Conservation (phyloP, 768 basidiomycete genomes). For the Podaxis rugospora region DNA sequence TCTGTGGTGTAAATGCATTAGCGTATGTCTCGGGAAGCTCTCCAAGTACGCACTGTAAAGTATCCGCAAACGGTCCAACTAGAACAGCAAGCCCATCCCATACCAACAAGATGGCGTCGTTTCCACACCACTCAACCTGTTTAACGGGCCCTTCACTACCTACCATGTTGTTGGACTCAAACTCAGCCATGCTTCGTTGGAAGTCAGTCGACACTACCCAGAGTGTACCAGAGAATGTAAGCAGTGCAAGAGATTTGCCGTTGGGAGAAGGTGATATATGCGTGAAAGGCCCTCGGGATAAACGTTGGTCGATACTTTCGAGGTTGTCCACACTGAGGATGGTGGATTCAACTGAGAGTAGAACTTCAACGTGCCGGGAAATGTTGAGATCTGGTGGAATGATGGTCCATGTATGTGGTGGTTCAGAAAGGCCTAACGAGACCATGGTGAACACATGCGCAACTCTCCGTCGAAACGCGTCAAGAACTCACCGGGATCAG, state of each 20-base stretch:
- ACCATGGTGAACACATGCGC: constrained; percentile 10
- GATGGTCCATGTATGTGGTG: constrained; percentile 81
- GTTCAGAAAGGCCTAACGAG: constrained; percentile 55
- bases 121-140: constrained; percentile 93
- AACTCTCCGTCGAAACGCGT: not conserved
- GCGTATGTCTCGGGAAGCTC: not conserved
- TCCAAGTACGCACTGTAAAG: constrained; percentile 59
- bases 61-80: constrained; percentile 91
- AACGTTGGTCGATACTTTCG: constrained; percentile 82
- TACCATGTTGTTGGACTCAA: constrained; percentile 57
- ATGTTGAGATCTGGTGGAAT: constrained; percentile 88
- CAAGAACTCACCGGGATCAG: constrained; percentile 60
- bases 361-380: constrained; percentile 85
- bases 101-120: constrained; percentile 86
- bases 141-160: constrained; percentile 55
- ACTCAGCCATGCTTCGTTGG: constrained; percentile 83
- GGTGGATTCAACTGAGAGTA: constrained; percentile 77
- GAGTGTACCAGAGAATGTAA: constrained; percentile 67
- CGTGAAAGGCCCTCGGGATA: constrained; percentile 85
- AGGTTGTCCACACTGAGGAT: constrained; percentile 86
- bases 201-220: constrained; percentile 98
- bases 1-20: constrained; percentile 32
- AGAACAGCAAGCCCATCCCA: constrained; percentile 77
- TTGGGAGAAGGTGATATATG: constrained; percentile 90
- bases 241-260: constrained; percentile 84